These are phyloP conservation scores for Diutina catenulata DNA, from an alignment of 1,139 yeast genomes.

Conservation along the genomic window DNA sequence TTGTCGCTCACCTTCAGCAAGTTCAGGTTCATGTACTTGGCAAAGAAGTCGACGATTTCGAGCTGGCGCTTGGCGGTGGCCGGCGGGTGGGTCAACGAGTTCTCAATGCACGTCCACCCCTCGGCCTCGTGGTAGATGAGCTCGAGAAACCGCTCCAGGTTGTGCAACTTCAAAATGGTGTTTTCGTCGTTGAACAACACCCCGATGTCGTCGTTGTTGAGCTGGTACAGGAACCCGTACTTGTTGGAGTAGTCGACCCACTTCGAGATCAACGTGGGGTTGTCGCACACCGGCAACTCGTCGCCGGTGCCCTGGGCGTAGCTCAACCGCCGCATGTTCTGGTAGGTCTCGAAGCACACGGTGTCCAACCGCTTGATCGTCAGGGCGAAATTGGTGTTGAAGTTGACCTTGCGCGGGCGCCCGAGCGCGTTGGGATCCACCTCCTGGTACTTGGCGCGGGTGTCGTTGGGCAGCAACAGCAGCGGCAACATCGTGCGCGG, in stretches of 20 bases:
- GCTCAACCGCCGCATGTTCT: constrained; percentile 27
- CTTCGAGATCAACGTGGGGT: constrained; percentile 72
- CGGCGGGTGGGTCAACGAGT: constrained; percentile 45
- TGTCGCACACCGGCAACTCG: constrained; percentile 35
- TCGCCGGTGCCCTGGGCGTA: constrained; percentile 10
- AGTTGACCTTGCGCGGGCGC: constrained; percentile 29
- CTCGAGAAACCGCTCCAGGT: constrained; percentile 52
- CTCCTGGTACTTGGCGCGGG: constrained; percentile 78
- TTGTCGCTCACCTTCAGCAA: constrained; percentile 61
- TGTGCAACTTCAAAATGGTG: constrained; percentile 60
- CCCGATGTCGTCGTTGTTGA: constrained; percentile 87
- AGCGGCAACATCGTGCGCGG: constrained; percentile 69
- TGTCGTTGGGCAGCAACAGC: constrained; percentile 86
- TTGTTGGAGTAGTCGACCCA: constrained; percentile 98
- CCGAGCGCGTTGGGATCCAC: constrained; percentile 30
- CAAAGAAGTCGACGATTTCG: constrained; percentile 75
- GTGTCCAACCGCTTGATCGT: constrained; percentile 29
- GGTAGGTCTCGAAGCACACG: constrained; percentile 28
- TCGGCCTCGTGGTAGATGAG: constrained; percentile 46
- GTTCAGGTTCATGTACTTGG: constrained; percentile 73
- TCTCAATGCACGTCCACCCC: constrained; percentile 69
- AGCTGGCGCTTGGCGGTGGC: constrained; percentile 54
- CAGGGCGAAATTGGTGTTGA: constrained; percentile 29
- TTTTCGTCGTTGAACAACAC: constrained; percentile 79
- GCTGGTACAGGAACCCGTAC: constrained; percentile 90